These are phyloP conservation scores for Glarea lozoyensis DNA, from an alignment of 495 filamentous ascomycete genomes.

Conservation along the genomic window DNA sequence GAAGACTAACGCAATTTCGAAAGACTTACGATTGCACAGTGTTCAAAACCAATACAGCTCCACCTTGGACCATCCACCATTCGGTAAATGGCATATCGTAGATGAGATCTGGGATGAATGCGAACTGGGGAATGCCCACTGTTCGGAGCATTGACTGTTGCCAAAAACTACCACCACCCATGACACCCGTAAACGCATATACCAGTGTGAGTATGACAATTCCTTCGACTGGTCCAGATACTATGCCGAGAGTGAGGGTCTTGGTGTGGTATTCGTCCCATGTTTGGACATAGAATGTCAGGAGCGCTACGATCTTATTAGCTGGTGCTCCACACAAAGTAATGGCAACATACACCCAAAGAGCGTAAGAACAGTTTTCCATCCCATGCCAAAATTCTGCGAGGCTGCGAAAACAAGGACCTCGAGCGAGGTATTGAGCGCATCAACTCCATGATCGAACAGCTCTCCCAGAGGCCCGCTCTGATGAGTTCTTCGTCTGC, in stretches of 20 bases:
- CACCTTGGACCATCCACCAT: slow-evolving; percentile 91
- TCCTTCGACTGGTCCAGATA: slow-evolving; percentile 94
- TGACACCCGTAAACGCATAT: slow-evolving; percentile 75
- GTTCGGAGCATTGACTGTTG: slow-evolving; percentile 67
- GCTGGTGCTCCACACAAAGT: neutral
- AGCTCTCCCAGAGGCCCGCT: slow-evolving; percentile 92
- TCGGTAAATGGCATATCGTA: slow-evolving; percentile 79
- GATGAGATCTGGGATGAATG: slow-evolving; percentile 55
- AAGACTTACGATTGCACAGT: slow-evolving; percentile 33
- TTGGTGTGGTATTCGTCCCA: slow-evolving; percentile 99
- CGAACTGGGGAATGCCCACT: slow-evolving; percentile 55
- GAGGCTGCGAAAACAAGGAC: slow-evolving; percentile 82
- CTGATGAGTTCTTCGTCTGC: slow-evolving; percentile 75
- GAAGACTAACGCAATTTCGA: neutral
- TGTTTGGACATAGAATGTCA: slow-evolving; percentile 96
- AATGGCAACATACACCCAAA: slow-evolving; percentile 59
- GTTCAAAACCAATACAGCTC: slow-evolving; percentile 74
- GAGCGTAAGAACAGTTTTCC: slow-evolving; percentile 75
- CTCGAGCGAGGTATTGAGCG: slow-evolving; percentile 90
- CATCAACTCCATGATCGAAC: slow-evolving; percentile 97
- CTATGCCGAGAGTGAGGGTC: slow-evolving; percentile 80
- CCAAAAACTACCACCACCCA: slow-evolving; percentile 90
- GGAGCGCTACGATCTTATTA: slow-evolving; percentile 43
- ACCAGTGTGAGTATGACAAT: slow-evolving; percentile 75
- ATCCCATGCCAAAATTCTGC: slow-evolving; percentile 88